Conservation (phyloP, 192 early-diverging fungal species). For the Entomortierella lignicola region DNA sequence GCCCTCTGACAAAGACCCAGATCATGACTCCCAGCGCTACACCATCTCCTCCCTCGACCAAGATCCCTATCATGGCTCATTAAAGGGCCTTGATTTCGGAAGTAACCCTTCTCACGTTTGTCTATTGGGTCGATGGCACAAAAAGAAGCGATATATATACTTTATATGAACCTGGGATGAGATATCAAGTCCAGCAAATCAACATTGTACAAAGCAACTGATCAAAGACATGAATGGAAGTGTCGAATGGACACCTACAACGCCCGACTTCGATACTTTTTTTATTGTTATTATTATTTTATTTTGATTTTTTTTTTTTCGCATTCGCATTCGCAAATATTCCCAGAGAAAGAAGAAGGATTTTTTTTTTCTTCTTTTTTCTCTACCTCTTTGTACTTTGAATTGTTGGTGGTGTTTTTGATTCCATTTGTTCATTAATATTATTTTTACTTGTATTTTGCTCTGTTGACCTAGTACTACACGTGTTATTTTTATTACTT, state of each 20-base stretch:
- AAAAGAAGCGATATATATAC: too few relatives aligned
- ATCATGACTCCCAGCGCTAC: constrained; percentile 32
- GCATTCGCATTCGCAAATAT: background rate
- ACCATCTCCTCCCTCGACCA: constrained; percentile 38
- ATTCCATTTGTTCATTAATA: background rate
- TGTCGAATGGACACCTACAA: too few relatives aligned
- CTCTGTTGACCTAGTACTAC: background rate
- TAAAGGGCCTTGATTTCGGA: constrained; percentile 3
- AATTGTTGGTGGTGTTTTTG: background rate
- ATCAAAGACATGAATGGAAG: too few relatives aligned
- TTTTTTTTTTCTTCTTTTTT: constrained; percentile 5
- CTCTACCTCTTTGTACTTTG: background rate
- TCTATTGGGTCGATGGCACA: too few relatives aligned
- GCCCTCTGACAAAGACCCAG: constrained; percentile 43
- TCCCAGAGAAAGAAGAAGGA: background rate
- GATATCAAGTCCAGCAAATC: too few relatives aligned
- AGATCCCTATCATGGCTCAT: constrained; percentile 47
- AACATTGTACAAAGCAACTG: too few relatives aligned
- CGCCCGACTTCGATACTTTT: too few relatives aligned
- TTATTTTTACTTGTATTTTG: background rate
- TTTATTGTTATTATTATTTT: too few relatives aligned
- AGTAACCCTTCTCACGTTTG: background rate
- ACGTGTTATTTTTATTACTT: constrained; percentile 8
- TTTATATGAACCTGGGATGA: too few relatives aligned
- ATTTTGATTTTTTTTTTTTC: background rate